A percentile compares a stretch with the other conserved stretches of the same genome.
Evolutionary conservation across 345 rosid genomes (phyloP).

Genomic region (Moricandia arvensis): DNA sequence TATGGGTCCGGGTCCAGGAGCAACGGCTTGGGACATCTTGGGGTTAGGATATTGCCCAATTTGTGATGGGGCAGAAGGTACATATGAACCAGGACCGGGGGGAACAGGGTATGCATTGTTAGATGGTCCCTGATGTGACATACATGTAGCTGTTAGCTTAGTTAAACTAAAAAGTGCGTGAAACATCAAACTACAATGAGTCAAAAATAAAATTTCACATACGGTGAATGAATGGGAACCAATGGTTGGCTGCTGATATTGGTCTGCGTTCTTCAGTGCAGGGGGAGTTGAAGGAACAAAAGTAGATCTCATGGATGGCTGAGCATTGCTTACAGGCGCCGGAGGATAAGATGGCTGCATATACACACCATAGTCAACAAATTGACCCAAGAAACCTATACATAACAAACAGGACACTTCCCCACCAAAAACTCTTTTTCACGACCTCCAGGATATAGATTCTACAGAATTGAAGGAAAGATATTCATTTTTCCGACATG

Average conservation of each 20-base stretch:
- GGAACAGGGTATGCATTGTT: slow-evolving; percentile 57
- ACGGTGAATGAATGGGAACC: slow-evolving; percentile 84
- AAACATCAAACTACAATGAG: slow-evolving; percentile 1
- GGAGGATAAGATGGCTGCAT: slow-evolving; percentile 54
- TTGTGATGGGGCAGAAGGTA: slow-evolving; percentile 49
- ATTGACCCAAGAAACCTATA: slow-evolving; percentile 17
- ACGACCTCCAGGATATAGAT: slow-evolving; percentile 4
- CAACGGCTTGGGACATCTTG: slow-evolving; percentile 54
- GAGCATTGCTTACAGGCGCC: slow-evolving; percentile 49
- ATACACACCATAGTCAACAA: slow-evolving; percentile 14
- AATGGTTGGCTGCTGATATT: slow-evolving; percentile 80
- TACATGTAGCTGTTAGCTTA: slow-evolving; percentile 17
- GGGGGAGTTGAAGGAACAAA: slow-evolving; percentile 84
- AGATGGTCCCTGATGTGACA: slow-evolving; percentile 50
- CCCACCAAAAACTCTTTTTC: slow-evolving; percentile 3
- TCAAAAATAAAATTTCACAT: slow-evolving; percentile 30
- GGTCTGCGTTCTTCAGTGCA: slow-evolving; percentile 72
- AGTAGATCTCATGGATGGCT: slow-evolving; percentile 63
- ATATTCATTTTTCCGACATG: background rate
- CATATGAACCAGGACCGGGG: slow-evolving; percentile 53
- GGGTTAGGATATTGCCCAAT: slow-evolving; percentile 51
- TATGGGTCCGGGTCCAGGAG: slow-evolving; percentile 49
- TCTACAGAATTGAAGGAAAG: slow-evolving; percentile 4
- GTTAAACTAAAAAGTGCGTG: slow-evolving; percentile 6
- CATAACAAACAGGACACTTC: background rate